Conservation (phyloP, 352 stramenopile species). For the Pythium scleroteichum region DNA sequence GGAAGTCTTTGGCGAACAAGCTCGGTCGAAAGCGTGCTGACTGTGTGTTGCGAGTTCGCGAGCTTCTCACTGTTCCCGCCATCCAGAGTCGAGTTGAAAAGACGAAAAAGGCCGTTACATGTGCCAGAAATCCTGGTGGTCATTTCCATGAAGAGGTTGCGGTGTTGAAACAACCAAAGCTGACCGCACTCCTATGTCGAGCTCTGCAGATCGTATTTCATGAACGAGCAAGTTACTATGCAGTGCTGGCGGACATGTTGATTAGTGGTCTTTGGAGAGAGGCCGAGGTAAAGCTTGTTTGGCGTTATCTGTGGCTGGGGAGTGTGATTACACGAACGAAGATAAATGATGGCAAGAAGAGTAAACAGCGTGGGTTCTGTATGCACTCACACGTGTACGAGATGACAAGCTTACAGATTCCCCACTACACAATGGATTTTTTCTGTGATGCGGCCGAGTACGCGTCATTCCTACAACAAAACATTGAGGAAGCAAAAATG, state of each 20-base stretch:
- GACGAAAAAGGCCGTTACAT: conserved; percentile 56
- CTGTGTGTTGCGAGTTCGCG: conserved; percentile 70
- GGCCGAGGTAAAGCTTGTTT: conserved; percentile 79
- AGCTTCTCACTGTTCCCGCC: conserved; percentile 58
- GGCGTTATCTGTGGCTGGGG: conserved; percentile 81
- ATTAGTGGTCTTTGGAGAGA: conserved; percentile 67
- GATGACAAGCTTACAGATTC: conserved; percentile 70
- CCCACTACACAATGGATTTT: conserved; percentile 63
- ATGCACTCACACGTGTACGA: conserved; percentile 71
- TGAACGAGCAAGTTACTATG: conserved; percentile 69
- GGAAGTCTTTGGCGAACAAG: conserved; percentile 59
- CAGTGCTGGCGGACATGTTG: conserved; percentile 68
- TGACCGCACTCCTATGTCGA: conserved; percentile 64
- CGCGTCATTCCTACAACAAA: conserved; percentile 70
- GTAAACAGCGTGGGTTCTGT: conserved; percentile 71
- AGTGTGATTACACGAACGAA: conserved; percentile 70
- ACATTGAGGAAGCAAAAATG: conserved; percentile 54
- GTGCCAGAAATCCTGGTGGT: conserved; percentile 72
- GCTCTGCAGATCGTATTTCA: conserved; percentile 84
- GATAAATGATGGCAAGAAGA: conserved; percentile 44
- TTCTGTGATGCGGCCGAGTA: conserved; percentile 79
- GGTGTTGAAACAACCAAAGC: conserved; percentile 56
- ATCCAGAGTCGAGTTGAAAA: conserved; percentile 65
- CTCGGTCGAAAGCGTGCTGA: conserved; percentile 65
- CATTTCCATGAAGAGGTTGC: conserved; percentile 68